Evolutionary conservation across 2,329 filamentous ascomycete genomes (phyloP).

Genomic region (Coniosporium tulheliwenetii): DNA sequence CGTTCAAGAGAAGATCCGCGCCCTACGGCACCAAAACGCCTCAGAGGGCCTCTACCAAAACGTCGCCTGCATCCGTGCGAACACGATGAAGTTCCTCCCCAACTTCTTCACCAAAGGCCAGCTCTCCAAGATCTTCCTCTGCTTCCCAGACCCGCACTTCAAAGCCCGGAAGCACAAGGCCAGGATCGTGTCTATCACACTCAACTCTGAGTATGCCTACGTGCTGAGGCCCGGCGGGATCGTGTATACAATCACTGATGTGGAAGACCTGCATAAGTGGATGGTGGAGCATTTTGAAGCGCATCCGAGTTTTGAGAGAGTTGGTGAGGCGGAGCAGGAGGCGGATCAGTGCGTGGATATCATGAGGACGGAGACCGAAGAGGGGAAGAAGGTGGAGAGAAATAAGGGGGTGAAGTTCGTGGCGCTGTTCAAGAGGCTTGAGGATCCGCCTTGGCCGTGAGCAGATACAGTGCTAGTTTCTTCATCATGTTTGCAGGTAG

Average conservation of each 20-base stretch:
- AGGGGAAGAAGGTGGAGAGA: constrained; percentile 89
- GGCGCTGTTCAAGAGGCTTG: constrained; percentile 66
- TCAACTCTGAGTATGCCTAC: constrained; percentile 90
- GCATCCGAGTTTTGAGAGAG: constrained; percentile 64
- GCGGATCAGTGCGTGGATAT: constrained; percentile 54
- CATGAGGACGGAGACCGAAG: constrained; percentile 79
- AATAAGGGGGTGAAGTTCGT: constrained; percentile 87
- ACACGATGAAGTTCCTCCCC: constrained; percentile 98
- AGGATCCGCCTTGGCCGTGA: constrained; percentile 60
- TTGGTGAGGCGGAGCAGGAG: constrained; percentile 51
- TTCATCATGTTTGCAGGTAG: constrained; percentile 1
- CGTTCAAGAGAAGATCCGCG: constrained; percentile 73
- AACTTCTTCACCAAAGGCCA: constrained; percentile 82
- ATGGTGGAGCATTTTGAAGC: constrained; percentile 75
- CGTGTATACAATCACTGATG: constrained; percentile 94
- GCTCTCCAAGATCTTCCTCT: constrained; percentile 85
- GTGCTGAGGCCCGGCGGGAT: constrained; percentile 69
- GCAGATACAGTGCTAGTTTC: not conserved
- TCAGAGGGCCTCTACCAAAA: constrained; percentile 53
- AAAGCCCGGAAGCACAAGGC: constrained; percentile 96
- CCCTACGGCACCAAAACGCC: constrained; percentile 51
- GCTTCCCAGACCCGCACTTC: constrained; percentile 97
- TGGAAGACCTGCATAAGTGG: constrained; percentile 85
- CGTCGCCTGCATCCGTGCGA: constrained; percentile 73
- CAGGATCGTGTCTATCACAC: constrained; percentile 73